Percentiles rank a stretch among this genome's conserved stretches.
These are phyloP conservation scores for Metschnikowia baotianmanensis DNA, from an alignment of 805 yeast genomes.

Conservation along the genomic window DNA sequence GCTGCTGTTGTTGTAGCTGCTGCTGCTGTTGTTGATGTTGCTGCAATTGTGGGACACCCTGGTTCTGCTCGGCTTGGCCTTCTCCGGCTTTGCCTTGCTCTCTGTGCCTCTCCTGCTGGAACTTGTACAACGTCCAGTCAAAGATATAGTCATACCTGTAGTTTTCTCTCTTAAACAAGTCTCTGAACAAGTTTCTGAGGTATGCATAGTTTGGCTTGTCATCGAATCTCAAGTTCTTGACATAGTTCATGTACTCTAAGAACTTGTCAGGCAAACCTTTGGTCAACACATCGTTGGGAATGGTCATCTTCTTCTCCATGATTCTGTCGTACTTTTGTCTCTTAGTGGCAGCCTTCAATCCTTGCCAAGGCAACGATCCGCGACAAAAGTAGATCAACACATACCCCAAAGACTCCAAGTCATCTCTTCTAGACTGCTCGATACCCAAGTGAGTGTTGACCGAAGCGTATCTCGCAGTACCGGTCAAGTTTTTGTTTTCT, in stretches of 20 bases:
- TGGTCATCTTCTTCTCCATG: conserved; percentile 25
- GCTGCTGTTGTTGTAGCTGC: conserved; percentile 13
- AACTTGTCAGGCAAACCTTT: conserved; percentile 87
- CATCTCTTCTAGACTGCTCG: conserved; percentile 23
- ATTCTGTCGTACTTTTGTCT: conserved; percentile 24
- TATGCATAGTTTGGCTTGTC: conserved; percentile 94
- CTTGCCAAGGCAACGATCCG: conserved; percentile 24
- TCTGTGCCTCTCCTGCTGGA: conserved; percentile 57
- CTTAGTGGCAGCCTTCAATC: conserved; percentile 24
- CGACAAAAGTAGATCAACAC: conserved; percentile 23
- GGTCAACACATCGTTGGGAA: conserved; percentile 22
- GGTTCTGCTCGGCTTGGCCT: conserved; percentile 22
- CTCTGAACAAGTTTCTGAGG: conserved; percentile 85
- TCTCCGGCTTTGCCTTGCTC: conserved; percentile 38
- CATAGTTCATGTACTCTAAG: conserved; percentile 80
- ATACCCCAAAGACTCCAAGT: conserved; percentile 23
- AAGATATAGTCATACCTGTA: conserved; percentile 91
- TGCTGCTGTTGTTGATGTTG: conserved; percentile 12
- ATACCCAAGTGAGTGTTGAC: conserved; percentile 24
- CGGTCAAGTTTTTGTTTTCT: conserved; percentile 23
- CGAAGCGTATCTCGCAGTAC: conserved; percentile 24
- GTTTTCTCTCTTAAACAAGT: conserved; percentile 80
- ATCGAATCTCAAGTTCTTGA: conserved; percentile 87
- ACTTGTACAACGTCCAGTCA: conserved; percentile 93
- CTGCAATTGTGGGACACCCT: conserved; percentile 20